A percentile compares a stretch with the other conserved stretches of the same genome.
Conservation (phyloP, 805 yeast species). For the Candida schatavii region DNA sequence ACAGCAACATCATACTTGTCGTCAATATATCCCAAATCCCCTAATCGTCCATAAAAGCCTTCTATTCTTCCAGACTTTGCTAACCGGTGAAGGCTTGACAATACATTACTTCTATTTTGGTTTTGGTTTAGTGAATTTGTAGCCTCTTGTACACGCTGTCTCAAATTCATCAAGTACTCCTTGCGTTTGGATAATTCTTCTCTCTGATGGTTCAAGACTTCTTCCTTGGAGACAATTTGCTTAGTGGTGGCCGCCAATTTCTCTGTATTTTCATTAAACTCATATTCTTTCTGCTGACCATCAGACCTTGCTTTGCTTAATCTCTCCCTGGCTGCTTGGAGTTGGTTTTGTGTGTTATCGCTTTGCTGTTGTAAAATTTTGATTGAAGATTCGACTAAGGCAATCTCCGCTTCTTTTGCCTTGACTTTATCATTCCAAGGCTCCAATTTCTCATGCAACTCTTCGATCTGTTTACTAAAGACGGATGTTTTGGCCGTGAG, state of each 20-base stretch:
- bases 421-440: slow-evolving; percentile 79
- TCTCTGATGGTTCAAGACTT: slow-evolving; percentile 51
- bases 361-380: slow-evolving; percentile 52
- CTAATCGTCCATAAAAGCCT: slow-evolving; percentile 89
- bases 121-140: slow-evolving; percentile 51
- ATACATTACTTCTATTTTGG: slow-evolving; percentile 71
- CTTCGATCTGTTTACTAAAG: slow-evolving; percentile 62
- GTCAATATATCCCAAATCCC: slow-evolving; percentile 89
- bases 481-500: slow-evolving; percentile 73
- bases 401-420: slow-evolving; percentile 59
- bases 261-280: slow-evolving; percentile 41
- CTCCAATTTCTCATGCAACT: slow-evolving; percentile 61
- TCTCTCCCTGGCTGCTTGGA: slow-evolving; percentile 41
- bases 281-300: slow-evolving; percentile 49
- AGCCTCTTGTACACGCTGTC: slow-evolving; percentile 70
- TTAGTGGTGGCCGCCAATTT: slow-evolving; percentile 48
- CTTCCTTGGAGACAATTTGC: slow-evolving; percentile 58
- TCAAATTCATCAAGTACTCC: slow-evolving; percentile 45
- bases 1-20: slow-evolving; percentile 88
- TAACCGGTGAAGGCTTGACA: slow-evolving; percentile 63
- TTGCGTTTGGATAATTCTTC: slow-evolving; percentile 53
- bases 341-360: slow-evolving; percentile 41
- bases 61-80: slow-evolving; percentile 76
- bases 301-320: slow-evolving; percentile 45
- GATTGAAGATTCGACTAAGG: slow-evolving; percentile 64